A percentile compares a stretch with the other conserved stretches of the same genome.
Evolutionary conservation across 2,329 filamentous ascomycete species (phyloP).

Genomic region (Microdochium trichocladiopsis): DNA sequence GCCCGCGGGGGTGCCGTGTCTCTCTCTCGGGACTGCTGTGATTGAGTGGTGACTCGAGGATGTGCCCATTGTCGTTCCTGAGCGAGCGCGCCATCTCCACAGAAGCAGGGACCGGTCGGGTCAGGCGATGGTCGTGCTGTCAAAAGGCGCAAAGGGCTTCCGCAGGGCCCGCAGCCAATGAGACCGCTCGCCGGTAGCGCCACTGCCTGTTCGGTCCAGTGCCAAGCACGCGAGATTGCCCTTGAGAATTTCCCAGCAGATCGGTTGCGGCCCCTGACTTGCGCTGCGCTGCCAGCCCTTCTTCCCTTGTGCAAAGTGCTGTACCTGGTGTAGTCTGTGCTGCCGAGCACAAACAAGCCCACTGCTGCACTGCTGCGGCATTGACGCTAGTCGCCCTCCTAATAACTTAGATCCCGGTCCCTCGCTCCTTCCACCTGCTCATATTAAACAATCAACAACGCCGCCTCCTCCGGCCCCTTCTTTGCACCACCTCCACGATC

Average conservation of each 20-base stretch:
- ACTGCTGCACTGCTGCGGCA: background rate
- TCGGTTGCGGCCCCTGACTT: background rate
- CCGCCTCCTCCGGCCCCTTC: background rate
- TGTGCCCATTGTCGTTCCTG: too few species aligned
- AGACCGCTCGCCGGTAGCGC: background rate
- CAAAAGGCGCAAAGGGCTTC: too few species aligned
- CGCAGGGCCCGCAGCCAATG: background rate
- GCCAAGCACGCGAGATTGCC: background rate
- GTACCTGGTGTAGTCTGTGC: too few species aligned
- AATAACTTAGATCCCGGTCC: too few species aligned
- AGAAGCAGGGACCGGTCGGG: background rate
- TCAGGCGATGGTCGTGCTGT: background rate
- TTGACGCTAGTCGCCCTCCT: background rate
- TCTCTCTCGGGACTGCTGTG: too few species aligned
- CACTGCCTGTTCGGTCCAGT: background rate
- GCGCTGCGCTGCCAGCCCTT: too few species aligned
- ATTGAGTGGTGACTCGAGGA: too few species aligned
- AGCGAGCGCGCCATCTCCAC: too few species aligned
- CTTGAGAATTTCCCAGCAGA: background rate
- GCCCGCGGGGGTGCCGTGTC: too few species aligned
- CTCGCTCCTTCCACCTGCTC: background rate
- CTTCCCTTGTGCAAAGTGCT: too few species aligned
- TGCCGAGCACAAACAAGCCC: too few species aligned
- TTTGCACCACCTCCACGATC: constrained; percentile 4
- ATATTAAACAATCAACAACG: constrained; percentile 1